phyloP scores from a whole-genome alignment of 495 filamentous ascomycete genomes.

The Paragyromitra xinjiangensis region DNA sequence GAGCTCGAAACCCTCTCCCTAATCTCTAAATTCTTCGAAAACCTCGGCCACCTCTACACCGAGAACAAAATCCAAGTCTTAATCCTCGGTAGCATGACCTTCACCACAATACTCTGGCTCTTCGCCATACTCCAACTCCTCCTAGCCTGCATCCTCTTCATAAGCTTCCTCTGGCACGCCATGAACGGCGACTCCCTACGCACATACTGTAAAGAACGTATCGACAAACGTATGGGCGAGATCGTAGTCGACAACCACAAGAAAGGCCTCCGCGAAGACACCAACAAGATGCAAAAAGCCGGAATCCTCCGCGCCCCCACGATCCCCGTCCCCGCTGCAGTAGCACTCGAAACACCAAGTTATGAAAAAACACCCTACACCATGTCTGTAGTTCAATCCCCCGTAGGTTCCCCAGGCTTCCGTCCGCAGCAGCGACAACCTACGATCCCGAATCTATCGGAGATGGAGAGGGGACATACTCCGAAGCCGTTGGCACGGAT shows the following conservation, averaged over 20 bases:
- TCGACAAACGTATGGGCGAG: constrained; percentile 78
- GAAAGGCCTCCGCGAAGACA: constrained; percentile 82
- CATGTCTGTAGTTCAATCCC: constrained; percentile 9
- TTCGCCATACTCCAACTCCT: constrained; percentile 78
- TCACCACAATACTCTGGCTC: constrained; percentile 89
- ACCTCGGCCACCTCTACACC: constrained; percentile 73
- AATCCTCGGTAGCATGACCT: constrained; percentile 86
- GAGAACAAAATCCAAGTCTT: constrained; percentile 78
- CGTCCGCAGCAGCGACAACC: constrained; percentile 17
- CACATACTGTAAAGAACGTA: constrained; percentile 87
- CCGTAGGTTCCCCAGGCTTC: background rate
- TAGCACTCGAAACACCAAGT: constrained; percentile 26
- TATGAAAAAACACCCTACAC: constrained; percentile 36
- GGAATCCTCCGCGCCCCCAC: constrained; percentile 67
- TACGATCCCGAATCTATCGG: constrained; percentile 8
- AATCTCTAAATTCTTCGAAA: constrained; percentile 74
- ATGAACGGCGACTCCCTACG: constrained; percentile 81
- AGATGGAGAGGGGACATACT: constrained; percentile 16
- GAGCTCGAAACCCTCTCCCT: constrained; percentile 66
- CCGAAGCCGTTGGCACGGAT: constrained; percentile 16
- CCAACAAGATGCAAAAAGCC: constrained; percentile 62
- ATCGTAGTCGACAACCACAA: constrained; percentile 85
- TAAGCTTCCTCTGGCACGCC: constrained; percentile 88
- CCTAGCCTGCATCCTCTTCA: constrained; percentile 76
- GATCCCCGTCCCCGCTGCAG: constrained; percentile 63